A percentile compares a stretch with the other conserved stretches of the same genome.
phyloP scores from a whole-genome alignment of 176 grass and related monocot genomes.

The Melocanna baccifera region DNA sequence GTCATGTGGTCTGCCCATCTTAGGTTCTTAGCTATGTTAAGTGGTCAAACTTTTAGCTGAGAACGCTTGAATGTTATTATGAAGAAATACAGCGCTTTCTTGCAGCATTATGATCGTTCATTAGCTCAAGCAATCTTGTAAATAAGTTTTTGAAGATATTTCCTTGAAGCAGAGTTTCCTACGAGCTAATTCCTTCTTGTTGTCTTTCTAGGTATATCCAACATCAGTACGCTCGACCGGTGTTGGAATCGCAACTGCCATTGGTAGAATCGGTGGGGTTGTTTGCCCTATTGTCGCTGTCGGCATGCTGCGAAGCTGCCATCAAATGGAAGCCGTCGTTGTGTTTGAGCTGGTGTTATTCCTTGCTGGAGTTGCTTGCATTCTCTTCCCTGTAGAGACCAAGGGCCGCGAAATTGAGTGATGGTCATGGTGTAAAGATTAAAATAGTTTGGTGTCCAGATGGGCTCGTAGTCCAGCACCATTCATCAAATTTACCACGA shows the following conservation, averaged over 20 bases:
- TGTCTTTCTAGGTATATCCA: slow-evolving; percentile 56
- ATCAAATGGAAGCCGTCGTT: slow-evolving; percentile 56
- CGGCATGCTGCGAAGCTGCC: slow-evolving; percentile 54
- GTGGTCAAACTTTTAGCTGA: neutral
- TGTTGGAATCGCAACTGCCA: slow-evolving; percentile 49
- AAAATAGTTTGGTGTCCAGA: neutral
- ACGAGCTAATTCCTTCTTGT: neutral
- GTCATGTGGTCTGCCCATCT: neutral
- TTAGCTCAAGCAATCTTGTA: neutral
- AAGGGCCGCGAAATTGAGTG: slow-evolving; percentile 49
- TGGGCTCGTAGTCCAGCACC: neutral
- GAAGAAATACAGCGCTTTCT: neutral
- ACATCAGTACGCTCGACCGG: slow-evolving; percentile 66
- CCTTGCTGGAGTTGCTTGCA: slow-evolving; percentile 47
- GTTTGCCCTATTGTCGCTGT: slow-evolving; percentile 70
- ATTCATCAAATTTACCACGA: neutral
- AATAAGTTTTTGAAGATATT: neutral
- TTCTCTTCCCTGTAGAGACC: slow-evolving; percentile 70
- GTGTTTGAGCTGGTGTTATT: slow-evolving; percentile 62
- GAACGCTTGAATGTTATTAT: neutral
- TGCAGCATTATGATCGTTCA: neutral
- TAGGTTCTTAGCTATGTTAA: neutral
- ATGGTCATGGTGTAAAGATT: neutral
- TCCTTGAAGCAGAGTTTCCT: neutral
- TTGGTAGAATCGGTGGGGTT: slow-evolving; percentile 69